Base-by-base conservation (phyloP, 768 basidiomycete genomes). In the Tylopilus subfusipes region DNA sequence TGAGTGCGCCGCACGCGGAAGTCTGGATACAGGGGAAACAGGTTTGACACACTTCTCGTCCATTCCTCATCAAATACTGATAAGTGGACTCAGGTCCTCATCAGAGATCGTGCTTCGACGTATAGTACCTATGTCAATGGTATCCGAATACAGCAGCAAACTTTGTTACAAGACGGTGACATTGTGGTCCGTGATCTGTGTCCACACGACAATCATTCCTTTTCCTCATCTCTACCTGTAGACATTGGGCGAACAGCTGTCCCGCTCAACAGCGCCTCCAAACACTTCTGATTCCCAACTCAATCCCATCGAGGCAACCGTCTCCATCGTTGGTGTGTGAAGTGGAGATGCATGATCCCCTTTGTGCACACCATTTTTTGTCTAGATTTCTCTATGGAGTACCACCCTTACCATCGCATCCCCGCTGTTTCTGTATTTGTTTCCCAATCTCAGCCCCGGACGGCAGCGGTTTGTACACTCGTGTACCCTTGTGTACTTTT, bases 121-220 rank as follows among this genome's bases (percentile, higher is more conserved):
- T 76, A 78, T 49, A 79, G 80, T 12, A 82, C 80, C 30, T 78
- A 70, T 57, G 67, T 82, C 47, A 82, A 81, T 53, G 75, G 75
- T 29, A 53, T 68, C 52, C 72, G 69, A 56, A 71, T 80, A 56
- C 68, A 67, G 19, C 63, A 72, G 18, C 70, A 68, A 40, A 75
- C 71, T 1, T 52, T 67, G 6, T 63, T 81, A 24, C 72, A 71
- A 49, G 61, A 69, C 10, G 78, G 77, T 19, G 80, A 81, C 54
- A 66, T 72, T 8, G 62, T 82, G 55, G 80, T 81, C 53, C 53
- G 75, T 71, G 46, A 18, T 31, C 40, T 50, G n/a, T 40, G 18
- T 38, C 6, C 22, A 40, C 49, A 22, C 12, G 21, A 11, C 12
- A 18, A 21, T 36, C 52, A n/a, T 19, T 33, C 40, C 18, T 50